phyloP scores from a whole-genome alignment of 139 green algal species.

The Chlorella sorokiniana region DNA sequence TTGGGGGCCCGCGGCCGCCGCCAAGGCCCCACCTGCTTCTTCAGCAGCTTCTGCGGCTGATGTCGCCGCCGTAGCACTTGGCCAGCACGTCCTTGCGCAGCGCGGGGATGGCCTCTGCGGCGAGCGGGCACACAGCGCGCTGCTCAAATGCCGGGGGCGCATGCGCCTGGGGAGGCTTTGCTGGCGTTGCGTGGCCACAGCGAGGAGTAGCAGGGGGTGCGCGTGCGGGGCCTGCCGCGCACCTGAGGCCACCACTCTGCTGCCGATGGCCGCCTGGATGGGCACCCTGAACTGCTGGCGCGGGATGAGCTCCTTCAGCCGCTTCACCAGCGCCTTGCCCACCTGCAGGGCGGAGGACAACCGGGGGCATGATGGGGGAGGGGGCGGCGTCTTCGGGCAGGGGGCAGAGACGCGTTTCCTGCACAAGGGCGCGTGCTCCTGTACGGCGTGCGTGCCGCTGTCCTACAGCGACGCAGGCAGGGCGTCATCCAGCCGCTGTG shows the following conservation, averaged over 20 bases:
- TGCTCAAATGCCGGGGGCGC: conserved; percentile 96
- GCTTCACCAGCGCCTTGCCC: conserved; percentile 72
- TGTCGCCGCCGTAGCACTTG: conserved; percentile 94
- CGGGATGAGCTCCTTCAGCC: conserved; percentile 79
- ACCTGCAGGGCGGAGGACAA: too few species aligned
- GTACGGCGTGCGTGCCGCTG: too few species aligned
- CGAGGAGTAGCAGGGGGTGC: too few species aligned
- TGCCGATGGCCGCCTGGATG: conserved; percentile 74
- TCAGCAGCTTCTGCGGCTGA: conserved; percentile 94
- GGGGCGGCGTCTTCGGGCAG: too few species aligned
- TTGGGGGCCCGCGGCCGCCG: not conserved
- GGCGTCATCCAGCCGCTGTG: too few species aligned
- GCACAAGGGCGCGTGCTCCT: too few species aligned
- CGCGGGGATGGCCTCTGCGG: conserved; percentile 70
- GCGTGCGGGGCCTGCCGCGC: conserved; percentile 95
- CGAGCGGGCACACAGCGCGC: conserved; percentile 75
- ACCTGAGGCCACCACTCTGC: conserved; percentile 65
- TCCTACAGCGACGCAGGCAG: too few species aligned
- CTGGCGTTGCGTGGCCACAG: too few species aligned
- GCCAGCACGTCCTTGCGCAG: conserved; percentile 97
- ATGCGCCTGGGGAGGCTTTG: too few species aligned
- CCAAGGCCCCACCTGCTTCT: conserved; percentile 76
- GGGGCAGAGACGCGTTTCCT: too few species aligned
- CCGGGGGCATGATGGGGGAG: too few species aligned
- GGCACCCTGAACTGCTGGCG: conserved; percentile 80